Conservation (phyloP, 768 basidiomycete genomes). For the Pisolithus orientalis region DNA sequence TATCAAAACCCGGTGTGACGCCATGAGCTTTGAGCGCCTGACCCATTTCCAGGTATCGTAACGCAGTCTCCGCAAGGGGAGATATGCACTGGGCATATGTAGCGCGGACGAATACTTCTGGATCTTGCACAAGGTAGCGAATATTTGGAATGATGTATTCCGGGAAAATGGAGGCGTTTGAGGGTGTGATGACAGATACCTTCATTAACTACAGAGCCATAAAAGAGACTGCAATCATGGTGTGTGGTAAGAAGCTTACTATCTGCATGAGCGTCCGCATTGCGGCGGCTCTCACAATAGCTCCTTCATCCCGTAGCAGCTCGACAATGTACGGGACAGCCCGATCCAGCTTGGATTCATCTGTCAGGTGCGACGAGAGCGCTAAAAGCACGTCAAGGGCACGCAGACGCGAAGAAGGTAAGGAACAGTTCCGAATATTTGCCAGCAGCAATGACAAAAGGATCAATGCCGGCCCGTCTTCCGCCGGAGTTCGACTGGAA, state of each 20-base stretch:
- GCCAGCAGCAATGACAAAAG: constrained; percentile 83
- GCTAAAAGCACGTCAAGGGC: constrained; percentile 85
- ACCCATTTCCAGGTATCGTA: constrained; percentile 88
- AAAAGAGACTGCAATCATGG: constrained; percentile 23
- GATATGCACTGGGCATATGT: constrained; percentile 84
- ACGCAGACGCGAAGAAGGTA: constrained; percentile 81
- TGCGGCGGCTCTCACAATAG: constrained; percentile 75
- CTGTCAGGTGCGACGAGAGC: constrained; percentile 73
- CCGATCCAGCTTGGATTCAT: constrained; percentile 92
- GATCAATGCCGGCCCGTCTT: constrained; percentile 87
- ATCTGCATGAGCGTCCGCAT: constrained; percentile 77
- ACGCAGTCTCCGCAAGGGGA: constrained; percentile 77
- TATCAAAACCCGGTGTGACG: constrained; percentile 34
- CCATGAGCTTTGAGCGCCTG: constrained; percentile 86
- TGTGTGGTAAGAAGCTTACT: constrained; percentile 39
- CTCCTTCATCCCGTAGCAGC: constrained; percentile 78
- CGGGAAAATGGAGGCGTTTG: constrained; percentile 71
- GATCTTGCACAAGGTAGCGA: constrained; percentile 73
- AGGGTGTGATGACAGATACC: constrained; percentile 66
- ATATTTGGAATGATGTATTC: constrained; percentile 95
- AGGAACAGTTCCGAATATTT: constrained; percentile 80
- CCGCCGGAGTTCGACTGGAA: constrained; percentile 48
- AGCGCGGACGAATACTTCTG: constrained; percentile 76
- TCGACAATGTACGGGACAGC: constrained; percentile 91
- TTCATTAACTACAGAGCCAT: constrained; percentile 37